Percentiles rank a stretch among this genome's conserved stretches.
Evolutionary conservation across 352 stramenopile species (phyloP).

Genomic region (Globisporangium sylvaticum): DNA sequence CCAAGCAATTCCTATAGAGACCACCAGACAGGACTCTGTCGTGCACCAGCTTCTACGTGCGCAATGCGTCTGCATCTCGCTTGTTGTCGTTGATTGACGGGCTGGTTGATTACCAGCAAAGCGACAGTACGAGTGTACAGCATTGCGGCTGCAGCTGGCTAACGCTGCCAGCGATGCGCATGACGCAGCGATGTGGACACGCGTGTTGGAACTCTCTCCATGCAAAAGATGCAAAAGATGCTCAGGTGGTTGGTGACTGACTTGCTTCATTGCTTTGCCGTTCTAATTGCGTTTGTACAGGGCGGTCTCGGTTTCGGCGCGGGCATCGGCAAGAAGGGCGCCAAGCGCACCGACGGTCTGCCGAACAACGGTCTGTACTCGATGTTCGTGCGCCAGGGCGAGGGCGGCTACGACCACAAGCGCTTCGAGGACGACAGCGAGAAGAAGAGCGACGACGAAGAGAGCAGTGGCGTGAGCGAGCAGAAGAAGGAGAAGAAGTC

Average conservation of each 20-base stretch:
- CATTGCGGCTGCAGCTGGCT: not conserved
- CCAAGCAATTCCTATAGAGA: not conserved
- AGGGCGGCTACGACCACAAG: slow-evolving; percentile 75
- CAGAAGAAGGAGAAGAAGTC: slow-evolving; percentile 17
- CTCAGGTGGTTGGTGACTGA: not conserved
- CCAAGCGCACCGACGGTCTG: slow-evolving; percentile 66
- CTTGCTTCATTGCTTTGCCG: too few species aligned
- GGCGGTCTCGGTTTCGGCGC: slow-evolving; percentile 71
- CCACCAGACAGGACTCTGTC: not conserved
- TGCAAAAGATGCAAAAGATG: too few species aligned
- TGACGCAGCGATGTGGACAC: not conserved
- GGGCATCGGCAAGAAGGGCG: slow-evolving; percentile 40
- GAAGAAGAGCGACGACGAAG: slow-evolving; percentile 35
- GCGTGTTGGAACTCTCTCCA: not conserved
- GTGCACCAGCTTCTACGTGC: slow-evolving; percentile 4
- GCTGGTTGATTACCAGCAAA: not conserved
- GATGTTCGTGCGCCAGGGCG: slow-evolving; percentile 82
- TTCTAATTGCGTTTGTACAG: slow-evolving; percentile 25
- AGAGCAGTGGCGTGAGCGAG: slow-evolving; percentile 24
- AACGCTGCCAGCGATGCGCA: not conserved
- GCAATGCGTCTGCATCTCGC: not conserved
- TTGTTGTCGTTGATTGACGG: not conserved
- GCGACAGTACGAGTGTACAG: not conserved
- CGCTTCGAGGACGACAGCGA: slow-evolving; percentile 38
- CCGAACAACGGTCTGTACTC: slow-evolving; percentile 79